Evolutionary conservation across 192 early-diverging fungal genomes (phyloP).

Genomic region (Chytriomyces hyalinus): DNA sequence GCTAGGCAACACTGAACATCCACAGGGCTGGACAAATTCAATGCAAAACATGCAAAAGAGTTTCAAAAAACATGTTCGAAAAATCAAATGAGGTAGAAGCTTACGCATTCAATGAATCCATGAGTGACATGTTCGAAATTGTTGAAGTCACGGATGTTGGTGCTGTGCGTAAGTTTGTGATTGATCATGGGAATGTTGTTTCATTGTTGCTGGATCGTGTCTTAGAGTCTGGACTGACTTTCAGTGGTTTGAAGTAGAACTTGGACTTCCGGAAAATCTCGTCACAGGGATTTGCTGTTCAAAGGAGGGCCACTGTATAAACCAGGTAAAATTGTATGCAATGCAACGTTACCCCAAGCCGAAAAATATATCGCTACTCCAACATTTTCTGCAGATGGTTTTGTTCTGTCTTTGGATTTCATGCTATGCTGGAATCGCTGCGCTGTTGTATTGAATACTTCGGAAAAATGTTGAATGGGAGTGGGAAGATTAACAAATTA

Average conservation of each 20-base stretch:
- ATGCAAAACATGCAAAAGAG: too few species aligned
- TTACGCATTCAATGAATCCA: neutral
- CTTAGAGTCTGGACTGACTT: neutral
- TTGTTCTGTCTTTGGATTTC: neutral
- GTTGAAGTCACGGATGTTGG: neutral
- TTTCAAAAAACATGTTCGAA: too few species aligned
- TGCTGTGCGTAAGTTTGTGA: neutral
- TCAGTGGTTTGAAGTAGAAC: neutral
- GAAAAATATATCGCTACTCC: neutral
- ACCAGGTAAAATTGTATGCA: neutral
- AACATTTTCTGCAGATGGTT: neutral
- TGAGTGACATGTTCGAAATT: neutral
- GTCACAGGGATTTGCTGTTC: neutral
- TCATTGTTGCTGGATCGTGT: neutral
- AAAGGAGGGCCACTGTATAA: neutral
- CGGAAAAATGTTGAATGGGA: neutral
- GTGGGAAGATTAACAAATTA: neutral
- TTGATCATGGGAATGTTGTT: neutral
- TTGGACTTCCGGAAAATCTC: neutral
- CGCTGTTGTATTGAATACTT: neutral
- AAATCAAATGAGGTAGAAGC: neutral
- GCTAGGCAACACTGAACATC: neutral
- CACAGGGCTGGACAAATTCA: neutral
- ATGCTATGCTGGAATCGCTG: neutral
- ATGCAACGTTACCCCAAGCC: neutral